These are phyloP conservation scores for Rhizophagus clarus DNA, from an alignment of 192 early-diverging fungal genomes.

Conservation along the genomic window DNA sequence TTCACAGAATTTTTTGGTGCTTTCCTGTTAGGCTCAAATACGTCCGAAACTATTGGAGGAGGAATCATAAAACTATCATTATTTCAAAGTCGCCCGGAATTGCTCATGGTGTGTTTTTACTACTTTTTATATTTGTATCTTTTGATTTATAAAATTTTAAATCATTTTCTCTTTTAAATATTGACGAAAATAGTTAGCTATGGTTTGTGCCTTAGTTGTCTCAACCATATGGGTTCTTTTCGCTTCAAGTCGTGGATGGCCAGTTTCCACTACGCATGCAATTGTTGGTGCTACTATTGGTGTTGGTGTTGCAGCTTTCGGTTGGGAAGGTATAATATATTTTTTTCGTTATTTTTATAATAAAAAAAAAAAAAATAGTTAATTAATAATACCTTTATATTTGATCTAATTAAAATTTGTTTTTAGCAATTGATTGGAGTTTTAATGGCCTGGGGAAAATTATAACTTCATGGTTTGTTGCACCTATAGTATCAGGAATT, in stretches of 20 bases:
- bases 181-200: slow-evolving; percentile 48
- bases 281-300: slow-evolving; percentile 73
- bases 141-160: no score
- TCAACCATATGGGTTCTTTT: slow-evolving; percentile 71
- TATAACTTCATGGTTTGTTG: slow-evolving; percentile 68
- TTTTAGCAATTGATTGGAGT: slow-evolving; percentile 57
- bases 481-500: slow-evolving; percentile 61
- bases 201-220: slow-evolving; percentile 71
- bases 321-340: slow-evolving; percentile 14
- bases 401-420: neutral
- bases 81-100: neutral
- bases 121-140: neutral
- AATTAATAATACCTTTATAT: neutral
- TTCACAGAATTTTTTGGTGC: neutral
- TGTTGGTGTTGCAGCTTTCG: slow-evolving; percentile 68
- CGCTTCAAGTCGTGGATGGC: slow-evolving; percentile 63
- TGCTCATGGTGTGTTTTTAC: neutral
- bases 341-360: neutral
- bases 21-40: neutral
- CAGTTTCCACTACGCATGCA: slow-evolving; percentile 75
- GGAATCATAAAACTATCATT: neutral
- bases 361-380: no score
- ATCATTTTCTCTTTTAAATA: no score
- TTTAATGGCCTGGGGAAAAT: slow-evolving; percentile 52
- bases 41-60: neutral